phyloP scores from a whole-genome alignment of 2,329 filamentous ascomycete genomes.

The Trichoderma atrobrunneum region DNA sequence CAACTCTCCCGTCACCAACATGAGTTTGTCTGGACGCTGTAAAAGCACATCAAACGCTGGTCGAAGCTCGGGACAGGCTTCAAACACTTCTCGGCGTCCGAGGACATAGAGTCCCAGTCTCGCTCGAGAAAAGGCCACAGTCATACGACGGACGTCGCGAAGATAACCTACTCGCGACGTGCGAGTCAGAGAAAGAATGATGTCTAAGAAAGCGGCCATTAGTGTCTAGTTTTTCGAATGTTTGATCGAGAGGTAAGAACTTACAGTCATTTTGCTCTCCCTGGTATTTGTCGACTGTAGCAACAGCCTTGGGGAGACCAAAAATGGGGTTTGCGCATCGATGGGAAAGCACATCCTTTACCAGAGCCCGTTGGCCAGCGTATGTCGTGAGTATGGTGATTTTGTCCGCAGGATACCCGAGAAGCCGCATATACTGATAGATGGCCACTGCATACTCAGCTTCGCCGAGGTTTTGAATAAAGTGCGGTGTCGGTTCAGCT shows the following conservation, averaged over 20 bases:
- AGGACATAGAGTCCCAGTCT: conserved; percentile 89
- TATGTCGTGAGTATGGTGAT: conserved; percentile 94
- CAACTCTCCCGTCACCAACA: conserved; percentile 81
- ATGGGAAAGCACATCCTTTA: conserved; percentile 80
- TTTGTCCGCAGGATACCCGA: conserved; percentile 80
- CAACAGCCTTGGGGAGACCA: conserved; percentile 82
- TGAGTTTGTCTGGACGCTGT: conserved; percentile 74
- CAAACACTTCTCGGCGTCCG: conserved; percentile 83
- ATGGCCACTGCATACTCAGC: conserved; percentile 95
- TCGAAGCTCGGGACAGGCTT: conserved; percentile 81
- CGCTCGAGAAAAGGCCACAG: conserved; percentile 89
- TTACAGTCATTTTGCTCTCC: conserved; percentile 98
- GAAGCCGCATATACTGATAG: conserved; percentile 94
- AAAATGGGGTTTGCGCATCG: conserved; percentile 85
- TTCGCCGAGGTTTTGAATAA: conserved; percentile 94
- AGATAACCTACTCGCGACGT: conserved; percentile 89
- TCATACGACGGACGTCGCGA: conserved; percentile 87
- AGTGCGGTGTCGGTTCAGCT: conserved; percentile 85
- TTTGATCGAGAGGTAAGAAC: conserved; percentile 35
- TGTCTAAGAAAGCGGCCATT: conserved; percentile 53
- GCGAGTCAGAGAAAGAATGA: conserved; percentile 89
- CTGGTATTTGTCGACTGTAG: conserved; percentile 97
- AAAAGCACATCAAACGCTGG: conserved; percentile 81
- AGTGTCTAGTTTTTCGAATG: conserved; percentile 23
- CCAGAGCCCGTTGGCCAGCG: conserved; percentile 83